Evolutionary conservation across 208 protist species (phyloP), one percentile per base, ranked within the genome.

Genomic region (Leishmania arabica): DNA sequence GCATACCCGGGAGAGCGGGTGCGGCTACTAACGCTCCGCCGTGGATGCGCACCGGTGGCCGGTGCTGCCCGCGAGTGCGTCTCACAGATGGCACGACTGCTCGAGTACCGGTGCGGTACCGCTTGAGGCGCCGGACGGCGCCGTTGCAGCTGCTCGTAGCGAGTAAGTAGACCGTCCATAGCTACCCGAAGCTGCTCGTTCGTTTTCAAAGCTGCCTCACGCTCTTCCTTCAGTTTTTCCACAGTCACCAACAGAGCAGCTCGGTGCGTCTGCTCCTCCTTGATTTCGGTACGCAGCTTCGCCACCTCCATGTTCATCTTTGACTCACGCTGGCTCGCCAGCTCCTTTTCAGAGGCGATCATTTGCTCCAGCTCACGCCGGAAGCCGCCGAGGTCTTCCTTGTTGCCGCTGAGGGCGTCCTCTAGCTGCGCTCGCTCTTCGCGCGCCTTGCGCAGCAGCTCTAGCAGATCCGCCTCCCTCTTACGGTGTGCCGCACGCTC

Each of bases 331-430:
- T 94, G 83, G 62, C 85, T 64, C 7, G 93, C 84, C 24, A 90
- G 66, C 71, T 90, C 83, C 69, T 91, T 91, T 81, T 98, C 93
- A 21, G 82, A 81, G 17, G 83, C 79, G 21, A 97, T 89, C 91
- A 96, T 95, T 58, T 81, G 82, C 86, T 96, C 95, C 71, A 97
- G 77, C 83, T 98, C 93, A 8, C 82, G 85, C 11, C 92, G 91
- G 71, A 97, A 94, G 40, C 80, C 83, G 1, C 84, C 86, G 15
- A 97, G 81, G 54, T 87, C 86, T 47, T 89, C 86, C 58, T 87
- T 83, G 78, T 84, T 92, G 79, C 85, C 84, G 68, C 80, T 83
- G 49, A 94, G 81, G 21, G 93, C 84, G 3, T 24, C 70, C 83
- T 97, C 87, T 21, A 98, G 79, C 60, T 86, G 88, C 15, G 86